Base-by-base conservation (phyloP, 2,329 filamentous ascomycete genomes). In the Trichoderma atroviride region DNA sequence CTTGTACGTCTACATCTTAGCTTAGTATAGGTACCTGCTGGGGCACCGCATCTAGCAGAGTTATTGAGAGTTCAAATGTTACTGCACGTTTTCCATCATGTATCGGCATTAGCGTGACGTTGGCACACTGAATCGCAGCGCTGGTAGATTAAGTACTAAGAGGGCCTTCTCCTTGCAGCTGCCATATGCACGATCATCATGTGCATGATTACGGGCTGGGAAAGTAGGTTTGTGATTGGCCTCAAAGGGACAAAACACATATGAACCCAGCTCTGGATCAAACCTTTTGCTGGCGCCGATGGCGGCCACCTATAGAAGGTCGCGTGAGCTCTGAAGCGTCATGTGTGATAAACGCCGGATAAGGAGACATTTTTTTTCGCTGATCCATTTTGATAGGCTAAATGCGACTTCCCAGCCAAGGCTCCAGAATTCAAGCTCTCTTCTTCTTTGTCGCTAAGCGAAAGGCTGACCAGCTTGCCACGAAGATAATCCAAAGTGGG, bases 301-400 rank as follows among this genome's bases (percentile, higher is more conserved):
- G 53, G 43, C 52, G 31, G 31, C n/a, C 27, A 50, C 57, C 43
- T 27, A 37, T 5, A 14, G 33, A 33, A 27, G 55, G 55, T 59
- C 64, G 55, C 40, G 64, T 67, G 64, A 67, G 58, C 37, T 52
- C 0, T 24, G 14, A 69, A 50, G 35, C 66, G 29, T 69, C 58
- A 57, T 69, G 58, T 57, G 59, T 61, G 24, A 11, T 35, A 52
- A 57, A 35, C 52, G 50, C 27, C 58, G 24, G 47, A 50, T 24
- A 50, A 5, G 22, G 24, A 62, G 43, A 22, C 40, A 33, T 40
- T 29, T 35, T 29, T 35, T 43, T 33, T 55, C n/a, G n/a, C 19
- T 10, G 14, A 24, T 40, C 50, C 35, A 6, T 19, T 14, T 52
- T 52, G 29, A 58, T 66, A 66, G 53, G 63, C 64, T 59, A 64